Evolutionary conservation across 129 eudicot genomes (phyloP), one percentile per base, ranked within the genome.

Genomic region (Helianthus annuus): DNA sequence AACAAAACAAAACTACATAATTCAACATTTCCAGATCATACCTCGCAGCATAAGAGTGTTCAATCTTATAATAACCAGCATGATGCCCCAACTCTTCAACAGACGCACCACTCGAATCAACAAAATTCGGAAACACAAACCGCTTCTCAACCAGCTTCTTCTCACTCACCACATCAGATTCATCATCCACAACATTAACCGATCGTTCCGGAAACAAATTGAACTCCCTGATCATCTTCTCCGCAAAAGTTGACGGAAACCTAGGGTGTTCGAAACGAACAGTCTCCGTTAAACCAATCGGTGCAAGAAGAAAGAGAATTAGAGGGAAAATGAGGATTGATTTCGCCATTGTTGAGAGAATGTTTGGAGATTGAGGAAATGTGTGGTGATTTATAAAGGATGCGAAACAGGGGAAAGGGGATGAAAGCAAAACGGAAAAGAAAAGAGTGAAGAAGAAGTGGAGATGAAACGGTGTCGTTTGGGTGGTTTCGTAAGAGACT

Each of bases 41-140:
- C 97, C 84, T 80, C 51, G 96, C 96, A 64, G 77, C 88, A 70
- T 79, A 87, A 72, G 97, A 92, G 65, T 86, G 91, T 79, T 86
- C 64, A 76, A 92, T 89, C 85, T 86, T 80, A 57, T 89, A 92
- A 64, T 92, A 92, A 55, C 97, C 97, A 16, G 97, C 97, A 75
- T 92, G 89, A 77, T 92, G 97, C 14, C 94, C 96, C 19, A 92
- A 66, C 16, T 86, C 91, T n/a, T 87, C 88, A 40, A 78, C 81
- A 24, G 96, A 78, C 9, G 60, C 85, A 19, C 84, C 91, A n/a
- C 11, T 58, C 2, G 74, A 57, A 62, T 80, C 83, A 3, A 38
- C 72, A 72, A 85, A 85, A 75, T 83, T 68, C n/a, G 94, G 96
- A 42, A 92, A 87, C 58, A 10, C 81, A 45, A 92, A 81, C 40